Evolutionary conservation across 2,329 filamentous ascomycete species (phyloP), one percentile per base, ranked within the genome.

Genomic region (Botryotinia calthae): DNA sequence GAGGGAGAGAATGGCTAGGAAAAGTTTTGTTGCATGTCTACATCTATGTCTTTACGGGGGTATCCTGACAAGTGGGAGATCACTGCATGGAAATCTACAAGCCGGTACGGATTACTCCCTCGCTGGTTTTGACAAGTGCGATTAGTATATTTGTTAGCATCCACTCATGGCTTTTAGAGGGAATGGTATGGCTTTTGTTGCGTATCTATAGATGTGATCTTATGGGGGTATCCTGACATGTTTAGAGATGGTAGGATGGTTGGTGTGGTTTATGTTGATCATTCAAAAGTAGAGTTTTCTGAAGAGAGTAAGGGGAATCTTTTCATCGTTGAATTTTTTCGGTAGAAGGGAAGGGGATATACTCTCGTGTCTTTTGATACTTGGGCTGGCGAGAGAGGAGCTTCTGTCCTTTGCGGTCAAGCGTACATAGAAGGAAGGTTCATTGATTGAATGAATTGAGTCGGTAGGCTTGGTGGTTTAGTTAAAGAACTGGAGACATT

Each of bases 341-440:
- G n/a, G 51, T 1, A 18, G 7, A 16, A 6, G 6, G 16, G n/a
- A 28, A 31, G n/a, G n/a, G 14, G 3, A 56, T 18, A 18, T 18
- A 2, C 14, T 56, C 1, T 56, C 1, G 18, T 18, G 1, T 56
- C n/a, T 56, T 28, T 5, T 31, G 2, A 6, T 6, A 18, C 6
- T 56, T 7, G 3, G 12, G 3, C n/a, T 18, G 16, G 16, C 16
- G 2, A 56, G 14, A 9, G 14, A 56, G 18, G 16, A 56, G 16
- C 6, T 2, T 5, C 2, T 54, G 14, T 14, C 4, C 6, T 2
- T 54, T 44, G 1, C 9, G 2, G 14, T 28, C 1, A 18, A 54
- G 6, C 1, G n/a, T 54, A 8, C 1, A 28, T 4, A 8, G n/a
- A 18, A 16, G 14, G 18, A 18, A 18, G 2, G 8, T 18, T 1